These are phyloP conservation scores for Mallotus japonicus DNA, from an alignment of 441 rosid species.

Conservation along the genomic window DNA sequence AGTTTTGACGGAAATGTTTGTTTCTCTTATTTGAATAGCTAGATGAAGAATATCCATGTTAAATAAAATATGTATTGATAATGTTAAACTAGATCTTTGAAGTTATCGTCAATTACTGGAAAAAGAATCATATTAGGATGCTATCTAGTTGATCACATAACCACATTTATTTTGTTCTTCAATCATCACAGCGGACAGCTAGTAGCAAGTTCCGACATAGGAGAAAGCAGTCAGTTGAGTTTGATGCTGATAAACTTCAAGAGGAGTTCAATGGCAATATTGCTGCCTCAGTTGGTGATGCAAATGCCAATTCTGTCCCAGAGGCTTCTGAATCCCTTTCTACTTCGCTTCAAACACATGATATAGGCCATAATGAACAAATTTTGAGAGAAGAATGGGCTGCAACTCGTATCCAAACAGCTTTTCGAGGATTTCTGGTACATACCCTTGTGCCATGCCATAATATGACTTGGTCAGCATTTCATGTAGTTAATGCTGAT, in stretches of 20 bases:
- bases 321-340: constrained; percentile 54
- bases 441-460: constrained; percentile 16
- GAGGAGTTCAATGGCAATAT: constrained; percentile 47
- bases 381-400: constrained; percentile 57
- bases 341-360: constrained; percentile 50
- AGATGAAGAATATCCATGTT: background rate
- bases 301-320: constrained; percentile 33
- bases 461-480: background rate
- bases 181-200: constrained; percentile 44
- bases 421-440: constrained; percentile 97
- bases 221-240: constrained; percentile 64
- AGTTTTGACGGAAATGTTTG: background rate
- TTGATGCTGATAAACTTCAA: constrained; percentile 51
- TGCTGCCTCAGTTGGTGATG: constrained; percentile 32
- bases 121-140: background rate
- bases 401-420: constrained; percentile 83
- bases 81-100: background rate
- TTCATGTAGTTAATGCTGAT: constrained; percentile 1
- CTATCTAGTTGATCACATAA: constrained; percentile 2
- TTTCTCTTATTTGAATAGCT: background rate
- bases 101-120: background rate
- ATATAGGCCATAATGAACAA: constrained; percentile 43
- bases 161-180: constrained; percentile 20
- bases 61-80: background rate
- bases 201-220: constrained; percentile 55